Percentiles rank a stretch among this genome's conserved stretches.
These are phyloP conservation scores for Ceratocystis albifundus DNA, from an alignment of 2,329 filamentous ascomycete species.

Conservation along the genomic window DNA sequence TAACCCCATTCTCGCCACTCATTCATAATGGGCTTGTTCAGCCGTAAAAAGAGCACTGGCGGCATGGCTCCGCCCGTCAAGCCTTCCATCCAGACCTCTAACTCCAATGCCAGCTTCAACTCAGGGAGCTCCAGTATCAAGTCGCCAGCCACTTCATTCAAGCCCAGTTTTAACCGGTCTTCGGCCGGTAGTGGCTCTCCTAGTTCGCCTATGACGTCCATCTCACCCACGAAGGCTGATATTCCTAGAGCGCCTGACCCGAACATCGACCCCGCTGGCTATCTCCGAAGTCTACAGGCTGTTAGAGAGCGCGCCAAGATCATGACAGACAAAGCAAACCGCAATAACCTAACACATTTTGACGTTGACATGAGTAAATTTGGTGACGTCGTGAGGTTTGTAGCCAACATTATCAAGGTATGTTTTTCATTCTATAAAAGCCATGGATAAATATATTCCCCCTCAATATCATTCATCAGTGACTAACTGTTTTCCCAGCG, in stretches of 20 bases:
- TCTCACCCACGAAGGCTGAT: slow-evolving; percentile 57
- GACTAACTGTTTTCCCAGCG: slow-evolving; percentile 28
- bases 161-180: slow-evolving; percentile 37
- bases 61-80: slow-evolving; percentile 24
- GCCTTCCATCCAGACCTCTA: slow-evolving; percentile 34
- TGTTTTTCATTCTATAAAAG: slow-evolving; percentile 25
- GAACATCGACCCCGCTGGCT: slow-evolving; percentile 73
- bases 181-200: slow-evolving; percentile 41
- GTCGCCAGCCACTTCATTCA: slow-evolving; percentile 31
- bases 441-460: neutral
- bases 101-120: slow-evolving; percentile 41
- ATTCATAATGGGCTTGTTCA: slow-evolving; percentile 29
- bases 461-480: neutral
- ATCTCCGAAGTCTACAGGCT: slow-evolving; percentile 78
- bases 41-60: slow-evolving; percentile 21
- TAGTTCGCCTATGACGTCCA: slow-evolving; percentile 40
- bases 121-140: slow-evolving; percentile 41
- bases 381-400: slow-evolving; percentile 68
- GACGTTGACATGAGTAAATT: slow-evolving; percentile 81
- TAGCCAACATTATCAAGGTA: slow-evolving; percentile 92
- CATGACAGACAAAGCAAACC: slow-evolving; percentile 63
- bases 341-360: slow-evolving; percentile 72
- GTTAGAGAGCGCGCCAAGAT: slow-evolving; percentile 69
- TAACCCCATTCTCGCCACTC: neutral
- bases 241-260: slow-evolving; percentile 81